These are phyloP conservation scores for Paraconiothyrium sp. DNA, from an alignment of 2,329 filamentous ascomycete genomes.

Conservation along the genomic window DNA sequence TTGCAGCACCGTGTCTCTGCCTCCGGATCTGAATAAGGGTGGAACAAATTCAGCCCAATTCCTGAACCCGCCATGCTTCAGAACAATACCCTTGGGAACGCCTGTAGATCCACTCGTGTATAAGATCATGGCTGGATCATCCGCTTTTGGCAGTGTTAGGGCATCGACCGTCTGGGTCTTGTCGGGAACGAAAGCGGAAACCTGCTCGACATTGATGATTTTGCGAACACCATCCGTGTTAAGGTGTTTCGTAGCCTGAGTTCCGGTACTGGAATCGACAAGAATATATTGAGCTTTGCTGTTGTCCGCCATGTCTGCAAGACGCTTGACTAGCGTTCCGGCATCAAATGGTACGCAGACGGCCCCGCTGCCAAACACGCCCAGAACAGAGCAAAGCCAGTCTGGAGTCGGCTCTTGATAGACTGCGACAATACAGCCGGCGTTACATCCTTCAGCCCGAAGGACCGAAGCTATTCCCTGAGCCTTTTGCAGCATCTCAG, in stretches of 20 bases:
- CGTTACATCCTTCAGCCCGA: not conserved
- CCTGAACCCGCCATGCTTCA: conserved; percentile 37
- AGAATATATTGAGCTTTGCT: conserved; percentile 20
- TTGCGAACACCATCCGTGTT: not conserved
- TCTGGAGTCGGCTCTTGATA: conserved; percentile 27
- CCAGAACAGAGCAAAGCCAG: conserved; percentile 32
- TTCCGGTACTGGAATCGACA: not conserved
- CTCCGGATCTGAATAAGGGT: conserved; percentile 23
- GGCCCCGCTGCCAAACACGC: conserved; percentile 20
- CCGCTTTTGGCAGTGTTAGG: too few relatives aligned
- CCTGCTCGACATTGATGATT: not conserved
- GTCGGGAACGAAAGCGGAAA: too few relatives aligned
- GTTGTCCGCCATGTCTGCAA: conserved; percentile 13
- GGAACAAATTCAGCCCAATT: conserved; percentile 31
- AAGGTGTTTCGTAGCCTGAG: not conserved
- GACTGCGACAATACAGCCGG: not conserved
- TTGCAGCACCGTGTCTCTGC: conserved; percentile 57
- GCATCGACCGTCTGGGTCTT: too few relatives aligned
- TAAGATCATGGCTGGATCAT: conserved; percentile 62
- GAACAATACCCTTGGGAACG: conserved; percentile 67
- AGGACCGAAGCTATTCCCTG: not conserved
- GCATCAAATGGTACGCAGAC: conserved; percentile 31
- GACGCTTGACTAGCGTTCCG: conserved; percentile 8
- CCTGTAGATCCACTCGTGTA: conserved; percentile 66
- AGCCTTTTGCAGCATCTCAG: not conserved